Evolutionary conservation across 768 basidiomycete genomes (phyloP), one percentile per base, ranked within the genome.

Genomic region (Hypsizygus marmoreus): DNA sequence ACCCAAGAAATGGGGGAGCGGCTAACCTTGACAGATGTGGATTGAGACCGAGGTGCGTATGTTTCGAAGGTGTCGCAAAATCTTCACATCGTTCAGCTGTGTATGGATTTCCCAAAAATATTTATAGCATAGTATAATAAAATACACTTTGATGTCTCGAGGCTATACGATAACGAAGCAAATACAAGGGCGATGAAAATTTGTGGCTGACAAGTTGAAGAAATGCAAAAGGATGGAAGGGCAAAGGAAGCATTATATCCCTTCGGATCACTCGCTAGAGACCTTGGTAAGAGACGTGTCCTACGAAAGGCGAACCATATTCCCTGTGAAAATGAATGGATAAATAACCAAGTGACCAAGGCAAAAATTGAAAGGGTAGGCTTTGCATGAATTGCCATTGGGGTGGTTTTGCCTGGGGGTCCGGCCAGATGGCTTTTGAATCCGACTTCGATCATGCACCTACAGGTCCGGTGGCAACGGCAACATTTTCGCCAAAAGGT

Each of bases 401-500:
- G 46, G 29, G 37, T 40, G 26, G 25, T 48, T 48, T 52, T 43
- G 32, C 22, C 51, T 47, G 38, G 31, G 13, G 17, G 30, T 42
- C 43, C 31, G 49, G 39, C 42, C 49, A 41, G 12, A 12, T 32
- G 32, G 24, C 3, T 6, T 26, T 30, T 37, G 26, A 19, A 32
- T 39, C 22, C 40, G 24, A 40, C 14, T 60, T 56, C 58, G 63
- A 69, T 65, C 66, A 74, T 22, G 70, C 74, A 39, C 71, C 70
- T 32, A 74, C 63, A 37, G 67, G 60, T 36, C 70, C 65, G 42
- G 81, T 71, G 38, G 76, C 70, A 47, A 85, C 71, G 32, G 77
- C 69, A 36, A 79, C 72, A 54, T 77, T 82, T 61, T 88, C 85
- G 51, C 74, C 76, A 53, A 82, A 79, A 13, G 82, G 73, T 43